Conservation (phyloP, 2,329 filamentous ascomycete genomes). For the Venturia carpophila region DNA sequence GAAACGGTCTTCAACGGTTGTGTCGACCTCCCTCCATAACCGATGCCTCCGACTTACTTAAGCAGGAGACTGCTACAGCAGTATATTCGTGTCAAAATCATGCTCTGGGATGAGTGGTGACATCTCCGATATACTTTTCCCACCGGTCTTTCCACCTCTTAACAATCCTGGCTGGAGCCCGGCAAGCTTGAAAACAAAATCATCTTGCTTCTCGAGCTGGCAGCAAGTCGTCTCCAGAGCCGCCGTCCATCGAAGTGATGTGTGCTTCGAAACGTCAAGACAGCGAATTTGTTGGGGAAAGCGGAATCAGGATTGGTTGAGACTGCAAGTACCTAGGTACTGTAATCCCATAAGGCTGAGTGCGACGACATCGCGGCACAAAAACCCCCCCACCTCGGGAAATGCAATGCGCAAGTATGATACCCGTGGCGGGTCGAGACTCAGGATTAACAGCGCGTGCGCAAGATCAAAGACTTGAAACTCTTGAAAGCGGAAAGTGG, state of each 20-base stretch:
- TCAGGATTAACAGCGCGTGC: background rate
- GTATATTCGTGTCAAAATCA: too few relatives aligned
- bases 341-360: background rate
- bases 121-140: too few relatives aligned
- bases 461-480: background rate
- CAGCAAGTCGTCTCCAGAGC: background rate
- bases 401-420: background rate
- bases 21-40: too few relatives aligned
- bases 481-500: background rate
- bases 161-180: too few relatives aligned
- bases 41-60: background rate
- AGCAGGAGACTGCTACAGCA: too few relatives aligned
- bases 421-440: background rate
- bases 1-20: background rate
- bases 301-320: background rate
- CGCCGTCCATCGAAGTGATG: background rate
- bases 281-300: background rate
- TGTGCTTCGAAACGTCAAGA: background rate
- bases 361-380: background rate
- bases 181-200: too few relatives aligned
- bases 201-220: background rate
- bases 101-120: too few relatives aligned
- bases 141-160: too few relatives aligned
- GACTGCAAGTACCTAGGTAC: background rate
- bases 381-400: background rate